Base-by-base conservation (phyloP, 192 early-diverging fungal species). In the Pilaira anomala region DNA sequence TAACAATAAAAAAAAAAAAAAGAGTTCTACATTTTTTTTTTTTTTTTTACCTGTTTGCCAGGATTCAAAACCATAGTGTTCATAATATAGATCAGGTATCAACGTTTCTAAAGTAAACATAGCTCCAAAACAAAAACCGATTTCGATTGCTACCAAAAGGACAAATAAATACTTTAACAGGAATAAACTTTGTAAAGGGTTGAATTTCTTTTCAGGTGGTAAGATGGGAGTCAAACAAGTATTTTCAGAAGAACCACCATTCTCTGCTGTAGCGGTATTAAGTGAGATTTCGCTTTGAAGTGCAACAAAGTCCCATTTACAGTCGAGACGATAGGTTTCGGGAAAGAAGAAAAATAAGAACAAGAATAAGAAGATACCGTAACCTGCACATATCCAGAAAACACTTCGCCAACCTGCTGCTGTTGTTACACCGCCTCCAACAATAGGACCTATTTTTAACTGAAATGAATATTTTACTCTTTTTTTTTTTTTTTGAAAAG, bases 51-150 rank as follows among this genome's bases (percentile, higher is more conserved):
- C 71, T 60, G 71, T 67, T 45, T 73, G 65, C 71, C 71, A 73
- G 7, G 71, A 63, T 8, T 52, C 62, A 40, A 76, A 65, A 18
- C 44, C 44, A 55, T 71, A 76, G 48, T 61, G 29, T 22, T 21
- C 7, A 13, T 33, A 25, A 26, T 70, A 75, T 4, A 60, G 42
- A 7, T 28, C 44, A 1, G 73, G 73, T 9, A 75, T 70, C 11
- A 75, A 52, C 6, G 73, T 75, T 62, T 70, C 68, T 12, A 75
- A 71, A 39, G 78, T 68, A 49, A 79, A 79, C 80, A 82, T 82
- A 29, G 73, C 60, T 29, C 78, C 77, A 69, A 82, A 82, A 26
- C 58, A 60, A 8, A 60, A 18, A 0, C 44, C 58, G 13, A 39
- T 48, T 45, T 60, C 33, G 21, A 60, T 45, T 28, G 58, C 58